phyloP scores from a whole-genome alignment of 2,329 filamentous ascomycete genomes.

The Ophiostoma perfectum region DNA sequence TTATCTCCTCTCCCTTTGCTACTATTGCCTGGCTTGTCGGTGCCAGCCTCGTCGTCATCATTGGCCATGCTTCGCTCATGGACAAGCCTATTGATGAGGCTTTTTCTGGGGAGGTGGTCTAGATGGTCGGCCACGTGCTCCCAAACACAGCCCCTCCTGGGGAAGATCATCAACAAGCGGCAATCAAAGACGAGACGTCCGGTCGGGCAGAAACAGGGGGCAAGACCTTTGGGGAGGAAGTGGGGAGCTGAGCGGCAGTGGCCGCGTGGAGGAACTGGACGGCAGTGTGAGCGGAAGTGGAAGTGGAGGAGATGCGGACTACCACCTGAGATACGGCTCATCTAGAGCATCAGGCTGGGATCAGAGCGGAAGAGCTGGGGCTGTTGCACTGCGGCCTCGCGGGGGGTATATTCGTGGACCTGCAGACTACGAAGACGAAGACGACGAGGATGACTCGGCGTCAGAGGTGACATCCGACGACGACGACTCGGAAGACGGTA shows the following conservation, averaged over 20 bases:
- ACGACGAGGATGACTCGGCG: conserved; percentile 15
- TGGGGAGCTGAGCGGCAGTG: conserved; percentile 25
- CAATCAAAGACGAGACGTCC: conserved; percentile 52
- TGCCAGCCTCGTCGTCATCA: conserved; percentile 85
- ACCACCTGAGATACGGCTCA: conserved; percentile 17
- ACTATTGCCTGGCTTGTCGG: conserved; percentile 94
- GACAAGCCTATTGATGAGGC: conserved; percentile 99
- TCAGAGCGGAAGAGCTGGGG: conserved; percentile 32
- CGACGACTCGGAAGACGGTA: conserved; percentile 44
- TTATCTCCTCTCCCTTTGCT: conserved; percentile 77
- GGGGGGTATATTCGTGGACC: conserved; percentile 36
- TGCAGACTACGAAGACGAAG: conserved; percentile 28
- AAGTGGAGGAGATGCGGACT: conserved; percentile 42
- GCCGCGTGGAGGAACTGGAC: conserved; percentile 61
- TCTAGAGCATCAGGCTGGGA: conserved; percentile 47
- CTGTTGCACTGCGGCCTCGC: conserved; percentile 30
- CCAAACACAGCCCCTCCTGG: conserved; percentile 86
- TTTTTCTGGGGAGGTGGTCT: conserved; percentile 99
- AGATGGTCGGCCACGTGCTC: conserved; percentile 99
- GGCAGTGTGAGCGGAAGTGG: conserved; percentile 48
- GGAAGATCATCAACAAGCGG: conserved; percentile 83
- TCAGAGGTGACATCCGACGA: conserved; percentile 36
- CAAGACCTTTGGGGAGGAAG: conserved; percentile 36
- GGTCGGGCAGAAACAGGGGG: conserved; percentile 29
- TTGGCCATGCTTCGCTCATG: conserved; percentile 92